These are phyloP conservation scores for Pisolithus albus DNA, from an alignment of 768 basidiomycete genomes.

Conservation along the genomic window DNA sequence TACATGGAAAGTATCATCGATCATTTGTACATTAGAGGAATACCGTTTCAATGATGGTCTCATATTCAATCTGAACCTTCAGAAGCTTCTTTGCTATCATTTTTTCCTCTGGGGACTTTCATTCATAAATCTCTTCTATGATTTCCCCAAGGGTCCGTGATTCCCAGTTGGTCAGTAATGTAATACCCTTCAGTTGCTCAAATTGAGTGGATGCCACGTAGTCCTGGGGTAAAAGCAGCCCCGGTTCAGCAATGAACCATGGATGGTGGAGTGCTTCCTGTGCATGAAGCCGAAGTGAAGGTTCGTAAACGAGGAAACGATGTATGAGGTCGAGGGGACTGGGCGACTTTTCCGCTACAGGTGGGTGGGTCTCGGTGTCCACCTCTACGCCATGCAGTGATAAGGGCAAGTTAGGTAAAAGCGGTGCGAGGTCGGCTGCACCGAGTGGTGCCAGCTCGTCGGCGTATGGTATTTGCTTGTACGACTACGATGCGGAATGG, in stretches of 20 bases:
- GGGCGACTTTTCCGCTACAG: constrained; percentile 4
- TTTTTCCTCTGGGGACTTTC: too few species aligned
- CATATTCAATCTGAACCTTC: too few species aligned
- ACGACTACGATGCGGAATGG: constrained; percentile 34
- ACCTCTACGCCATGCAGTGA: constrained; percentile 1
- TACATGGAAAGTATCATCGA: too few species aligned
- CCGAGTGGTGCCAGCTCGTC: constrained; percentile 42
- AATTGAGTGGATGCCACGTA: constrained; percentile 9
- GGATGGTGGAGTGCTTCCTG: constrained; percentile 48
- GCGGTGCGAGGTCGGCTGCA: constrained; percentile 37
- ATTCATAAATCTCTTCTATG: too few species aligned
- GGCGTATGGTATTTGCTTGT: constrained; percentile 56
- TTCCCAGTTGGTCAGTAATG: too few species aligned
- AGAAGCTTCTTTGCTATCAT: too few species aligned
- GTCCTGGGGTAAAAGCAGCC: constrained; percentile 38
- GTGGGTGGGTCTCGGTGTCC: constrained; percentile 10
- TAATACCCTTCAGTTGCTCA: too few species aligned
- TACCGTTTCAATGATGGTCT: too few species aligned
- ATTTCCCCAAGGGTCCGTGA: too few species aligned
- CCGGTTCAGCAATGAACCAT: constrained; percentile 41
- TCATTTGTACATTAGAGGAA: too few species aligned
- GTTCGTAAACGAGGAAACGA: constrained; percentile 56
- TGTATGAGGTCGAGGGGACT: constrained; percentile 43
- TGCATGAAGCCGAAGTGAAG: constrained; percentile 41
- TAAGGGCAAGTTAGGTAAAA: constrained; percentile 57